Conservation (phyloP, 805 yeast genomes). For the Kodamaea fukazawae region DNA sequence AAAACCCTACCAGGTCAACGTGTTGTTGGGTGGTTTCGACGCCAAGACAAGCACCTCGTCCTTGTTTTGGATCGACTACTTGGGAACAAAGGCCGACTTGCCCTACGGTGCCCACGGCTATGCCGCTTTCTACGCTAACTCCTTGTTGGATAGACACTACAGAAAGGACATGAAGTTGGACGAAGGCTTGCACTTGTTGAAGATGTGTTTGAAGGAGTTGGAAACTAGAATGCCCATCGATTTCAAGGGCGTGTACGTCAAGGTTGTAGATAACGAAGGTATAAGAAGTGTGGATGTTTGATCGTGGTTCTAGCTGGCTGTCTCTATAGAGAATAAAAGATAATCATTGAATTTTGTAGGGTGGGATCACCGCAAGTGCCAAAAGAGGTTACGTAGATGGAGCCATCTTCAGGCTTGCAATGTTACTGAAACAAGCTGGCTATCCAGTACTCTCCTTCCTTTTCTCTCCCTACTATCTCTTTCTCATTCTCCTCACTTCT, state of each 20-base stretch:
- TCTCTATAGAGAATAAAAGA: too few species aligned
- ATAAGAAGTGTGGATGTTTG: slow-evolving; percentile 39
- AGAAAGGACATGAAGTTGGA: slow-evolving; percentile 68
- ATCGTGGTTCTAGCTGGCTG: not conserved
- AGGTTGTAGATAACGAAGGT: slow-evolving; percentile 64
- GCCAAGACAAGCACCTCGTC: slow-evolving; percentile 55
- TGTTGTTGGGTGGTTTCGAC: slow-evolving; percentile 85
- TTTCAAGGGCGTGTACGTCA: slow-evolving; percentile 79
- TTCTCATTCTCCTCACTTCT: too few species aligned
- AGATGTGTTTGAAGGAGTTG: slow-evolving; percentile 74
- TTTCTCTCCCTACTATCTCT: too few species aligned
- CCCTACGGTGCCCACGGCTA: slow-evolving; percentile 99
- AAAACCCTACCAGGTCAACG: slow-evolving; percentile 92
- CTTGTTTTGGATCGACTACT: slow-evolving; percentile 86
- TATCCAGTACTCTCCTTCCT: too few species aligned
- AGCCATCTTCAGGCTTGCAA: too few species aligned
- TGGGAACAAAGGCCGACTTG: slow-evolving; percentile 85
- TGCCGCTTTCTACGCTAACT: slow-evolving; percentile 92
- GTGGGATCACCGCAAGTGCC: not conserved
- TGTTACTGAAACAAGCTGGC: too few species aligned
- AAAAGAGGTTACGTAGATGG: too few species aligned
- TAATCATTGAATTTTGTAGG: too few species aligned
- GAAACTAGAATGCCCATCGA: slow-evolving; percentile 87
- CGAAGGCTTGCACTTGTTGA: slow-evolving; percentile 75
- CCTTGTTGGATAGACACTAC: slow-evolving; percentile 88